A percentile compares a stretch with the other conserved stretches of the same genome.
These are phyloP conservation scores for Lecanicillium sp. DNA, from an alignment of 2,329 filamentous ascomycete species.

Conservation along the genomic window DNA sequence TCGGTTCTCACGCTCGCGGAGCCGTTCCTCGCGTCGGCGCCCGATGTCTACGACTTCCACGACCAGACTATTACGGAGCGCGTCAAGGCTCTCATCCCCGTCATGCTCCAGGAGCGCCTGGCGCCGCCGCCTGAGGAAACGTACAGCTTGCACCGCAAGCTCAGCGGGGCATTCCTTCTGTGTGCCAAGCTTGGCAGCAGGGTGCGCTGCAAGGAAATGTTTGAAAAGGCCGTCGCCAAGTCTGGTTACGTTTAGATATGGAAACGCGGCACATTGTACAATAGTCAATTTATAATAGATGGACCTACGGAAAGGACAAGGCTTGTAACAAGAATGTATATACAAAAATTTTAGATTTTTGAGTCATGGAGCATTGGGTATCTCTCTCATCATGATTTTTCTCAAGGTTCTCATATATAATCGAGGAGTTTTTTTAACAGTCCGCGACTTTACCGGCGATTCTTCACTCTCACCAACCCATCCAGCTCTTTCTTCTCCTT, in stretches of 20 bases:
- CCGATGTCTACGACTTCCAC: slow-evolving; percentile 83
- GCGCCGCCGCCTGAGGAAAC: slow-evolving; percentile 95
- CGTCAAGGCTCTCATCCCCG: slow-evolving; percentile 78
- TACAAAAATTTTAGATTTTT: slow-evolving; percentile 5
- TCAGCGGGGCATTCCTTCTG: slow-evolving; percentile 89
- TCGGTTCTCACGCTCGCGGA: slow-evolving; percentile 88
- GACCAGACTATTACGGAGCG: slow-evolving; percentile 96
- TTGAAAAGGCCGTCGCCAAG: slow-evolving; percentile 49
- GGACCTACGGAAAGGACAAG: background rate
- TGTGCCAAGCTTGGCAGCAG: slow-evolving; percentile 81
- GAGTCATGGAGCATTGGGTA: slow-evolving; percentile 6
- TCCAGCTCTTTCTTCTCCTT: slow-evolving; percentile 76
- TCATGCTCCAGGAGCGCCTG: slow-evolving; percentile 86
- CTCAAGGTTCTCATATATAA: background rate
- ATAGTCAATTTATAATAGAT: background rate
- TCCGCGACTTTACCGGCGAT: slow-evolving; percentile 1
- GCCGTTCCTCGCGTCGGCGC: slow-evolving; percentile 72
- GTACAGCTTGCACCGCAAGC: slow-evolving; percentile 88
- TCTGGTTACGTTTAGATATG: slow-evolving; percentile 25
- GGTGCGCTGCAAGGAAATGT: slow-evolving; percentile 76
- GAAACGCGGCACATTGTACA: background rate
- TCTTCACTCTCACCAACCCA: slow-evolving; percentile 28
- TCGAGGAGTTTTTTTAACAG: background rate
- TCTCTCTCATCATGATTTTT: slow-evolving; percentile 8
- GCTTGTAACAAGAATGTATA: background rate